Conservation (phyloP, 805 yeast genomes). For the Yarrowia yakushimensis region DNA sequence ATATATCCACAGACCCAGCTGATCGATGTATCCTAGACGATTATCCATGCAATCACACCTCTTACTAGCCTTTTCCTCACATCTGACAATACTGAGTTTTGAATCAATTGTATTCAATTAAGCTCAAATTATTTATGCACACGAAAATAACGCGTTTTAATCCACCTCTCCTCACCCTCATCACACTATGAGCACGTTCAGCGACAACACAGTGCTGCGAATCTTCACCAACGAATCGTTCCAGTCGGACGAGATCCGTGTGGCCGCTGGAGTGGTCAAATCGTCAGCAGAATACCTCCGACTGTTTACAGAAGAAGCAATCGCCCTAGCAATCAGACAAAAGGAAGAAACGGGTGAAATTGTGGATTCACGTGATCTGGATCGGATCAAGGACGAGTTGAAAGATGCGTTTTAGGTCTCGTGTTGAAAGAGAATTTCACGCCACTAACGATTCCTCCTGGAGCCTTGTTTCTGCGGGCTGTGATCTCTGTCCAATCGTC, state of each 20-base stretch:
- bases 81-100: too few relatives aligned
- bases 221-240: slow-evolving; percentile 14
- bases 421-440: too few relatives aligned
- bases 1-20: too few relatives aligned
- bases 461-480: too few relatives aligned
- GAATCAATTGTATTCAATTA: too few relatives aligned
- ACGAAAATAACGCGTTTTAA: neutral
- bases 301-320: slow-evolving; percentile 3
- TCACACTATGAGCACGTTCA: neutral
- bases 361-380: slow-evolving; percentile 7
- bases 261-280: neutral
- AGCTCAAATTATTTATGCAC: neutral
- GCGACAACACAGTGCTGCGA: slow-evolving; percentile 11
- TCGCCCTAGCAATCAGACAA: neutral
- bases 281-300: slow-evolving; percentile 11
- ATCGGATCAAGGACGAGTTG: neutral
- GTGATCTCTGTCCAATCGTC: too few relatives aligned
- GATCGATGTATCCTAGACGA: too few relatives aligned
- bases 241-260: neutral
- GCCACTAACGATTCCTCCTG: neutral
- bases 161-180: neutral
- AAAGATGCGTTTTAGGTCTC: neutral
- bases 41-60: too few relatives aligned
- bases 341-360: neutral
- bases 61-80: too few relatives aligned